A percentile compares a stretch with the other conserved stretches of the same genome.
Evolutionary conservation across 345 rosid species (phyloP).

Genomic region (Noccaea bulbosa): DNA sequence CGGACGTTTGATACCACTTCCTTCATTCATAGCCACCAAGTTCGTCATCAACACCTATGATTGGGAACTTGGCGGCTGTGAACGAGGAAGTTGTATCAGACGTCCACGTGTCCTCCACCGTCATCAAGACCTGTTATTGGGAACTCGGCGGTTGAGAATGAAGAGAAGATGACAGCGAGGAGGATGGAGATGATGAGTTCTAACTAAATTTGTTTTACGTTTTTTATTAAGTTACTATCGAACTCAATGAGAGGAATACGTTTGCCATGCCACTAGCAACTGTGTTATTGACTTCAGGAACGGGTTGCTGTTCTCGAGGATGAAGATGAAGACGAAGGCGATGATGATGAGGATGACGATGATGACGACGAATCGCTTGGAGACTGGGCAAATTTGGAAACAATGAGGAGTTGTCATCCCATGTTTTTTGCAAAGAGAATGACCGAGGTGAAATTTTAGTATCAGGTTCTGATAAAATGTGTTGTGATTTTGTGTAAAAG

Average conservation of each 20-base stretch:
- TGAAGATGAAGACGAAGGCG: conserved; percentile 59
- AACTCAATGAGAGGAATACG: conserved; percentile 1
- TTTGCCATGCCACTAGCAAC: conserved; percentile 11
- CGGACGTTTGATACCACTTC: too few species aligned
- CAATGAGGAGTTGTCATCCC: conserved; percentile 93
- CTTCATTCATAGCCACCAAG: too few species aligned
- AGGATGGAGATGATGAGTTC: conserved; percentile 63
- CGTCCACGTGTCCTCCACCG: too few species aligned
- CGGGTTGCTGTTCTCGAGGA: conserved; percentile 73
- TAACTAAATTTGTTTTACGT: conserved; percentile 8
- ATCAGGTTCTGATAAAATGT: neutral
- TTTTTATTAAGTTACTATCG: conserved; percentile 18
- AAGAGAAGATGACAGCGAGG: conserved; percentile 59
- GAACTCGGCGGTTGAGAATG: too few species aligned
- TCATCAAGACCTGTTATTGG: too few species aligned
- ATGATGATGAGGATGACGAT: conserved; percentile 56
- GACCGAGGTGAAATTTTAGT: conserved; percentile 50
- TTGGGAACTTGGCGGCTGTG: too few species aligned
- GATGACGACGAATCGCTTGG: conserved; percentile 60
- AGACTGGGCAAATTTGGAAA: conserved; percentile 92
- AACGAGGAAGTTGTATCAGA: too few species aligned
- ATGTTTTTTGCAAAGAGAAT: conserved; percentile 86
- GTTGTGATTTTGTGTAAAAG: too few species aligned
- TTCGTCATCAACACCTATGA: too few species aligned
- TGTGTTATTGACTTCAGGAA: conserved; percentile 53